Base-by-base conservation (phyloP, 2,329 filamentous ascomycete species). In the Diplocarpon mali region DNA sequence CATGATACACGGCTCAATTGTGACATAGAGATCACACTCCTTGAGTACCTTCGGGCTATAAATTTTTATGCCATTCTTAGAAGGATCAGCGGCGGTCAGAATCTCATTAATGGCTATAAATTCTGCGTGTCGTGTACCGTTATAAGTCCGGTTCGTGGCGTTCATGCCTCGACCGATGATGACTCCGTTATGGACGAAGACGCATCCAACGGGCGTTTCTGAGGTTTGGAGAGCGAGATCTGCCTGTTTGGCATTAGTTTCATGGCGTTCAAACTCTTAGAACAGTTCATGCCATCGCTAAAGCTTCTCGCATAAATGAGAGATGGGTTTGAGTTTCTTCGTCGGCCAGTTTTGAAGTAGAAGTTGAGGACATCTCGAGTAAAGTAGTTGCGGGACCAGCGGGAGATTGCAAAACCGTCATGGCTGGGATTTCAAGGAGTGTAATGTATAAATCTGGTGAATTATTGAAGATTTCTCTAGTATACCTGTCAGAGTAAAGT, bases 1-100 rank as follows among this genome's bases (percentile, higher is more conserved):
- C 92, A 98, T 98, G 67, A 98, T 87, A 64, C 92, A 98, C 4
- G 92, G 92, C 66, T 98, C 93, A 43, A 98, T 90, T 0, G 92
- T 98, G 39, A 98, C 92, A 64, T 98, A 98, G 41, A 98, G 76
- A 59, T 83, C 79, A 55, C 73, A 74, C 52, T 89, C 76, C 32
- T 69, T 70, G 54, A 96, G 71, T 51, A 90, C 76, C 11, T 72
- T 73, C 29, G 77, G 73, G 42, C 39, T 41, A 27, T 56, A 55
- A 15, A 29, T 82, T 73, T 53, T 92, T 74, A 15, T 24, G 13
- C 34, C 28, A 42, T 71, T 20, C 17, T 24, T 35, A n/a, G 30
- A 40, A 15, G 16, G 6, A 31, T 35, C 20, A 24, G 42, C 16
- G 72, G 72, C 30, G 76, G 62, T 11, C 78, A 63, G 68, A 53